Evolutionary conservation across 1,284 basidiomycete species (phyloP).

Genomic region (Volvariella surrecta): DNA sequence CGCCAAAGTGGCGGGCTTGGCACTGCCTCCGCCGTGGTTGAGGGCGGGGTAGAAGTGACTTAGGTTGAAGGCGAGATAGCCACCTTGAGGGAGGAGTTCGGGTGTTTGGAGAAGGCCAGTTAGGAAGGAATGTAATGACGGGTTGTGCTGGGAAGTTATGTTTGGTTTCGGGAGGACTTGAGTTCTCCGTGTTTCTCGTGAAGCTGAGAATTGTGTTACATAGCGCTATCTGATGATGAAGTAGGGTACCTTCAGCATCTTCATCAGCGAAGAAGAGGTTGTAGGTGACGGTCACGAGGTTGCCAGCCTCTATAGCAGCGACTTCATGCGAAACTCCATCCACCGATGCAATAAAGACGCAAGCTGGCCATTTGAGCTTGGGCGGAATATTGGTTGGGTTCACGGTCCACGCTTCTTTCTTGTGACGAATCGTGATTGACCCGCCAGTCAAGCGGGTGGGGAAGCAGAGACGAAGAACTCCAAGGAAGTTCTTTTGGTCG

Average conservation of each 20-base stretch:
- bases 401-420: slow-evolving; percentile 17
- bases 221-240: no score
- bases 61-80: slow-evolving; percentile 23
- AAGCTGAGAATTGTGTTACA: no score
- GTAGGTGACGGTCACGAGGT: slow-evolving; percentile 33
- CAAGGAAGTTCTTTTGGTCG: slow-evolving; percentile 19
- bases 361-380: slow-evolving; percentile 6
- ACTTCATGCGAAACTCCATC: slow-evolving; percentile 34
- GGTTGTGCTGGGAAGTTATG: neutral
- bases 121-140: no score
- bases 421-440: slow-evolving; percentile 22
- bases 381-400: slow-evolving; percentile 15
- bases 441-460: slow-evolving; percentile 31
- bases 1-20: slow-evolving; percentile 3
- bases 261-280: slow-evolving; percentile 20
- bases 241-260: neutral
- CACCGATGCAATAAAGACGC: slow-evolving; percentile 25
- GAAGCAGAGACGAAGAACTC: slow-evolving; percentile 28
- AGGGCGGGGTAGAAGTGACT: slow-evolving; percentile 20
- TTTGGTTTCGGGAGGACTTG: no score
- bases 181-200: no score
- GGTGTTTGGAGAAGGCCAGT: slow-evolving; percentile 13
- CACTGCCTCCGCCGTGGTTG: neutral
- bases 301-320: slow-evolving; percentile 24
- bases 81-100: slow-evolving; percentile 19